A percentile compares a stretch with the other conserved stretches of the same genome.
Conservation (phyloP, 1,284 basidiomycete genomes). For the Salmacisia buchloeana region DNA sequence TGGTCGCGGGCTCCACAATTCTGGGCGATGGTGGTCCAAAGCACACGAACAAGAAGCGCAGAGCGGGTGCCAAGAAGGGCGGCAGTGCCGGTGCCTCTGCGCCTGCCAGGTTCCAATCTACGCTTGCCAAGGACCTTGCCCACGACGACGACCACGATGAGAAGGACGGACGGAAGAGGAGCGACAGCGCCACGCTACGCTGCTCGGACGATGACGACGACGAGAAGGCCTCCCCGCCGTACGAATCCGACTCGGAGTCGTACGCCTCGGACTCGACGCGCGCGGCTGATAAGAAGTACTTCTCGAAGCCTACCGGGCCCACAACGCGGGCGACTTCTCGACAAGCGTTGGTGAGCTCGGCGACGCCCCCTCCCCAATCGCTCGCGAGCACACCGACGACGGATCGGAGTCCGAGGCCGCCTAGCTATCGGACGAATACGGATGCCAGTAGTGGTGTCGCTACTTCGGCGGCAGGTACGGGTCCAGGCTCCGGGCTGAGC, state of each 20-base stretch:
- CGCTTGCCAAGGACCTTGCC: constrained; percentile 13
- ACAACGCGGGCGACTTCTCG: background rate
- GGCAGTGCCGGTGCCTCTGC: constrained; percentile 17
- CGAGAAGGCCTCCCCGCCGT: constrained; percentile 12
- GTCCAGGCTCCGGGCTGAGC: constrained; percentile 9
- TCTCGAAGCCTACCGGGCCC: constrained; percentile 5
- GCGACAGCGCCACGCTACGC: background rate
- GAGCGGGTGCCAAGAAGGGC: constrained; percentile 13
- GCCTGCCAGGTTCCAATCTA: constrained; percentile 31
- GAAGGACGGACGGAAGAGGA: constrained; percentile 13
- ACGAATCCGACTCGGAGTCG: background rate
- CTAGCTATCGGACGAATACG: constrained; percentile 6
- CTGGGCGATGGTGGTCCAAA: constrained; percentile 6
- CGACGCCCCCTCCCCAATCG: background rate
- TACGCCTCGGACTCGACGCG: constrained; percentile 16
- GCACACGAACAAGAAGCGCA: constrained; percentile 9
- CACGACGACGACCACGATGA: constrained; percentile 18
- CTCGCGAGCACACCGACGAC: background rate
- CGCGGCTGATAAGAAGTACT: constrained; percentile 19
- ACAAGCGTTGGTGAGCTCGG: background rate
- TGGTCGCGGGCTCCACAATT: constrained; percentile 20
- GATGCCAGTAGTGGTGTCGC: constrained; percentile 5
- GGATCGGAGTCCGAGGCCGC: background rate
- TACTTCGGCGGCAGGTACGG: background rate
- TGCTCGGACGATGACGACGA: constrained; percentile 31